Evolutionary conservation across 2,329 filamentous ascomycete genomes (phyloP), one percentile per base, ranked within the genome.

Genomic region (Helotiales sp.): DNA sequence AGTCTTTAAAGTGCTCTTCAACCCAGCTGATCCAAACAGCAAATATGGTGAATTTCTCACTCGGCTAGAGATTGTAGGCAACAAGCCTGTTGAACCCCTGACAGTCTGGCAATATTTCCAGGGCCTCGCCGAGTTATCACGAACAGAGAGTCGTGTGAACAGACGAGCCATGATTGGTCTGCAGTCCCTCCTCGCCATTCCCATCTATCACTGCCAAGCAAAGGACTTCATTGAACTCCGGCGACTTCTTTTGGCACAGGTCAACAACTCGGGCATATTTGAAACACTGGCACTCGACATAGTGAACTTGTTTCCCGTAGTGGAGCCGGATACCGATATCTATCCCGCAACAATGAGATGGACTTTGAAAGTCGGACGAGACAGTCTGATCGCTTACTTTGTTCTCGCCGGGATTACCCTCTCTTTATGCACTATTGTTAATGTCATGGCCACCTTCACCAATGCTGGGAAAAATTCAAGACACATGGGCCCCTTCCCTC

Each of bases 21-120:
- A 13, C 40, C 24, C 59, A 4, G 30, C 59, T 22, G 47, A 49
- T 26, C 26, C 7, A 20, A 61, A 45, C 43, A 52, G 17, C 10
- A 34, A 15, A 17, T 61, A 49, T n/a, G 40, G 43, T 0, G 4
- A 20, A 2, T 28, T 34, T n/a, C 43, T 61, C 6, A 5, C 17
- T 13, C 40, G 40, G 17, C 40, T 61, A 5, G 59, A 15, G 2
- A 50, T 61, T 22, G 45, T 32, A 5, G 20, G 3, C 1, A 61
- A 61, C 37, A 61, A 52, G 17, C 59, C 59, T 22, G 59, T 61
- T 5, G 45, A 49, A 7, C 59, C 59, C 13, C 50, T 61, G 40
- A 61, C 43, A 17, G 26, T 61, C 10, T 61, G 59, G 59, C 59
- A 61, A 32, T 61, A 61, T 20, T 61, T 61, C 28, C 40, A 61